These are phyloP conservation scores for Schoenoplectus triqueter DNA, from an alignment of 202 grass and related monocot genomes.

Conservation along the genomic window DNA sequence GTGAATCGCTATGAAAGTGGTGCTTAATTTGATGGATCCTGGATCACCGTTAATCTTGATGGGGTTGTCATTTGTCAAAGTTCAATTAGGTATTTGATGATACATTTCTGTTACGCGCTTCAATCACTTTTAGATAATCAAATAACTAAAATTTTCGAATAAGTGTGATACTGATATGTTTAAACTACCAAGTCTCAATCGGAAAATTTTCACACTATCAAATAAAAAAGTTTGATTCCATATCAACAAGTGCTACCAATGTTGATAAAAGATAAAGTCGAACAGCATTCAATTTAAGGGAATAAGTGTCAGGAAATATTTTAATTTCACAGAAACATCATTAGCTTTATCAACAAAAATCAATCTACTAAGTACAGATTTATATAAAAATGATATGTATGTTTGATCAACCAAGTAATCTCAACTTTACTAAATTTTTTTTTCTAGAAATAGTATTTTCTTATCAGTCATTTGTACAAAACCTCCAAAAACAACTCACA, in stretches of 20 bases:
- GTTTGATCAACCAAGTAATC: not conserved
- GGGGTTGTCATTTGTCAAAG: not conserved
- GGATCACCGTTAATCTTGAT: not conserved
- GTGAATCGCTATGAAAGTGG: not conserved
- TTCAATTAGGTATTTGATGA: not conserved
- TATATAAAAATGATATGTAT: too few species aligned
- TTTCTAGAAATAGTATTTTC: not conserved
- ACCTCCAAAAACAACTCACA: constrained; percentile 40
- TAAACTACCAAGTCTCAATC: not conserved
- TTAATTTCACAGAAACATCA: too few species aligned
- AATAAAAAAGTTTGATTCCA: not conserved
- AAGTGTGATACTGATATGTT: too few species aligned
- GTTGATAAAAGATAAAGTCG: too few species aligned
- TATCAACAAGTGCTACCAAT: not conserved
- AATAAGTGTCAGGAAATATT: too few species aligned
- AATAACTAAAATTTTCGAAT: too few species aligned
- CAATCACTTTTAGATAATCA: too few species aligned
- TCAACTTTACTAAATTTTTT: not conserved
- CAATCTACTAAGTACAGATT: too few species aligned
- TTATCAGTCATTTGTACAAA: constrained; percentile 3
- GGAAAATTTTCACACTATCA: not conserved
- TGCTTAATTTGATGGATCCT: not conserved
- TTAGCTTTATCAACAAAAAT: too few species aligned
- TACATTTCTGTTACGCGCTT: not conserved
- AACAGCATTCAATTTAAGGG: too few species aligned